Evolutionary conservation across 306 rosid species (phyloP).

Genomic region (Adenanthera pavonina): DNA sequence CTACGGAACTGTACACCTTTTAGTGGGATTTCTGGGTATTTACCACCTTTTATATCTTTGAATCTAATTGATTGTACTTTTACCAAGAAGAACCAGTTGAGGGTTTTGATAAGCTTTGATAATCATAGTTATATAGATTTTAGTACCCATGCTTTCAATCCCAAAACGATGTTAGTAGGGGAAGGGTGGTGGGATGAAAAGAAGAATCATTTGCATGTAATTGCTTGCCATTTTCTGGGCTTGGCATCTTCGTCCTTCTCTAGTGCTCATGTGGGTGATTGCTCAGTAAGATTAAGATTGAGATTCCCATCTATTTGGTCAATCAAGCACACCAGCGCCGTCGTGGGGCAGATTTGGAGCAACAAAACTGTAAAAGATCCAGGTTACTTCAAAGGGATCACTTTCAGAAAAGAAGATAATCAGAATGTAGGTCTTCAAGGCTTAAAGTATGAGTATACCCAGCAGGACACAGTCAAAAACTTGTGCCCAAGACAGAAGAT

Average conservation of each 20-base stretch:
- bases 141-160: slow-evolving; percentile 34
- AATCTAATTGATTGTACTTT: slow-evolving; percentile 41
- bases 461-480: slow-evolving; percentile 42
- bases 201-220: slow-evolving; percentile 40
- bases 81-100: slow-evolving; percentile 25
- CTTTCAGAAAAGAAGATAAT: slow-evolving; percentile 28
- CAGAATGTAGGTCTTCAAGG: not conserved
- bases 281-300: slow-evolving; percentile 58
- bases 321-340: slow-evolving; percentile 43
- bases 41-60: slow-evolving; percentile 47
- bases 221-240: slow-evolving; percentile 50
- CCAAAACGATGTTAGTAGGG: slow-evolving; percentile 49
- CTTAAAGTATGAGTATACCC: slow-evolving; percentile 56
- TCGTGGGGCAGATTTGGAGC: slow-evolving; percentile 70
- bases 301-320: slow-evolving; percentile 57
- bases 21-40: slow-evolving; percentile 32
- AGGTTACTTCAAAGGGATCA: slow-evolving; percentile 51
- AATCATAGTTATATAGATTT: slow-evolving; percentile 7
- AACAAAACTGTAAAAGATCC: slow-evolving; percentile 46
- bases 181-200: slow-evolving; percentile 71
- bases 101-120: slow-evolving; percentile 47
- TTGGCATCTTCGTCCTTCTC: slow-evolving; percentile 43
- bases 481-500: slow-evolving; percentile 42
- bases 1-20: slow-evolving; percentile 56
- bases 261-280: slow-evolving; percentile 55